Percentiles rank a stretch among this genome's conserved stretches.
These are phyloP conservation scores for Quercus gilva DNA, from an alignment of 306 rosid species.

Conservation along the genomic window DNA sequence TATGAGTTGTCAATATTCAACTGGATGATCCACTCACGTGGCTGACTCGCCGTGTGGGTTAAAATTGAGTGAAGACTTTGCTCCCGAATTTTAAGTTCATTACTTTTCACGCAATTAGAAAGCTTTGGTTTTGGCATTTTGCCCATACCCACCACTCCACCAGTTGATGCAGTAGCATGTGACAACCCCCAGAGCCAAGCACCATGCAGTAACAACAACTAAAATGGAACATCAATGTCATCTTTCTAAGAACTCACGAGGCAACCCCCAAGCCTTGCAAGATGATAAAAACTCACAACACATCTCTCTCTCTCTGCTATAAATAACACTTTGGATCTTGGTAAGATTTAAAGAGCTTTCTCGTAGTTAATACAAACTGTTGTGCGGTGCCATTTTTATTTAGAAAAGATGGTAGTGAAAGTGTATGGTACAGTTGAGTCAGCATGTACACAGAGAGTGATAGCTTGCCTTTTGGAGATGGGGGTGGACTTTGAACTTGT, in stretches of 20 bases:
- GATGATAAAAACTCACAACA: neutral
- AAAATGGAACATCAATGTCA: neutral
- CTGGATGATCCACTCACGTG: too few species aligned
- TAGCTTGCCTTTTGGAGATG: slow-evolving; percentile 69
- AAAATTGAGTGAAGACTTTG: neutral
- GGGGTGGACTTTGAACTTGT: slow-evolving; percentile 57
- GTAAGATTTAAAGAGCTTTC: too few species aligned
- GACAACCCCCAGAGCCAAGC: neutral
- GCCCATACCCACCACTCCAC: neutral
- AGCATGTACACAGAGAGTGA: slow-evolving; percentile 67
- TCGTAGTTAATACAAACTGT: too few species aligned
- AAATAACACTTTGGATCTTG: too few species aligned
- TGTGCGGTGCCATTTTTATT: too few species aligned
- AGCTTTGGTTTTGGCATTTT: too few species aligned
- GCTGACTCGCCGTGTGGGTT: too few species aligned
- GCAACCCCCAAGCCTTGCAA: neutral
- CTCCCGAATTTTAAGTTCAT: too few species aligned
- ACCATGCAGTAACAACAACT: neutral
- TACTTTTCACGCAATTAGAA: too few species aligned
- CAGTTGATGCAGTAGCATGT: neutral
- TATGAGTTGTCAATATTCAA: too few species aligned
- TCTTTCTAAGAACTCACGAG: neutral
- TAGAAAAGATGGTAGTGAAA: slow-evolving; percentile 53
- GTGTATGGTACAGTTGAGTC: slow-evolving; percentile 41
- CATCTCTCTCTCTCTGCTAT: too few species aligned